These are phyloP conservation scores for Zea mays DNA, from an alignment of 176 grass and related monocot species.

Conservation along the genomic window Zm-B73-REFERENCE-NAM-5.0 NC_050098.1:212704501-212705000, in stretches of 20 bases:
- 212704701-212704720: slow-evolving; percentile 25
- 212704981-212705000: not conserved
- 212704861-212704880: slow-evolving; percentile 67
- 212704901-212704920: slow-evolving; percentile 54
- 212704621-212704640: not conserved
- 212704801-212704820: not conserved
- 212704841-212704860: slow-evolving; percentile 56
- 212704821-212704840: slow-evolving; percentile 16
- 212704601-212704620: slow-evolving; percentile 11
- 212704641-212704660: not conserved
- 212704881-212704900: slow-evolving; percentile 69
- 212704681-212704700: slow-evolving; percentile 21
- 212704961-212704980: slow-evolving; percentile 7
- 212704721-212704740: slow-evolving; percentile 16
- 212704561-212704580: slow-evolving; percentile 23
- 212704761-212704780: not conserved
- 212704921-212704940: slow-evolving; percentile 46
- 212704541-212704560: not conserved
- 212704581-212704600: not conserved
- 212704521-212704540: not conserved
- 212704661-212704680: slow-evolving; percentile 15
- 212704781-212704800: not conserved
- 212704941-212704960: slow-evolving; percentile 14
- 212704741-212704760: not conserved
- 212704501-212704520: slow-evolving; percentile 7